Conservation (phyloP, 108 stramenopile genomes). For the Fistulifera pelliculosa region DNA sequence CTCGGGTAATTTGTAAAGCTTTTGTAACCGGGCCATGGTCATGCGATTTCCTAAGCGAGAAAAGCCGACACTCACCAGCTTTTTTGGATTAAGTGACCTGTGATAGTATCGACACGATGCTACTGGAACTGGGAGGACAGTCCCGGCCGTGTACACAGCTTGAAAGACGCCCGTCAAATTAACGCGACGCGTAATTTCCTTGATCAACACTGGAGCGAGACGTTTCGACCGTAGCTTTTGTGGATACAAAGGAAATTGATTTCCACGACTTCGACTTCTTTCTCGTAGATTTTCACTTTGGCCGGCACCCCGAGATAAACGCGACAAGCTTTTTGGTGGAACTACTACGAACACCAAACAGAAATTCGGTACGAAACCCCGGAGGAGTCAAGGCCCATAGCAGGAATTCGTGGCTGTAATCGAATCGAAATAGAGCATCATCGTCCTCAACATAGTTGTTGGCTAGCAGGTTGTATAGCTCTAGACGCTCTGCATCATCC, state of each 20-base stretch:
- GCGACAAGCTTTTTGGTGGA: slow-evolving; percentile 83
- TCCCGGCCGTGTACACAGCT: slow-evolving; percentile 98
- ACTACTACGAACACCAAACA: slow-evolving; percentile 83
- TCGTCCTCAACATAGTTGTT: slow-evolving; percentile 99
- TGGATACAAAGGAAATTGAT: slow-evolving; percentile 99
- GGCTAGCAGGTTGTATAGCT: slow-evolving; percentile 91
- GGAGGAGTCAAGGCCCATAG: slow-evolving; percentile 95
- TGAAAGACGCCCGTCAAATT: slow-evolving; percentile 89
- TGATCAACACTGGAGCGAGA: slow-evolving; percentile 96
- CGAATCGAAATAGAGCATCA: slow-evolving; percentile 95
- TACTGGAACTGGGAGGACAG: slow-evolving; percentile 91
- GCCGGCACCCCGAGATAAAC: slow-evolving; percentile 94
- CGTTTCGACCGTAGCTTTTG: slow-evolving; percentile 95
- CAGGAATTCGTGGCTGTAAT: slow-evolving; percentile 88
- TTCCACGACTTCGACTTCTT: slow-evolving; percentile 71
- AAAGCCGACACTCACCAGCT: slow-evolving; percentile 92
- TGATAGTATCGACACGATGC: slow-evolving; percentile 92
- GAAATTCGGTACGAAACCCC: slow-evolving; percentile 68
- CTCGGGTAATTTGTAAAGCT: slow-evolving; percentile 78
- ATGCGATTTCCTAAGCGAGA: slow-evolving; percentile 73
- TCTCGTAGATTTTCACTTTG: slow-evolving; percentile 45
- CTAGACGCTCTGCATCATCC: slow-evolving; percentile 44
- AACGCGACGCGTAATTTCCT: slow-evolving; percentile 97
- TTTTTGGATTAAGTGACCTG: slow-evolving; percentile 89
- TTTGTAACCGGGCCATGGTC: slow-evolving; percentile 92